Percentiles rank a stretch among this genome's conserved stretches.
Conservation (phyloP, 2,329 filamentous ascomycete species). For the Mariannaea elegans region DNA sequence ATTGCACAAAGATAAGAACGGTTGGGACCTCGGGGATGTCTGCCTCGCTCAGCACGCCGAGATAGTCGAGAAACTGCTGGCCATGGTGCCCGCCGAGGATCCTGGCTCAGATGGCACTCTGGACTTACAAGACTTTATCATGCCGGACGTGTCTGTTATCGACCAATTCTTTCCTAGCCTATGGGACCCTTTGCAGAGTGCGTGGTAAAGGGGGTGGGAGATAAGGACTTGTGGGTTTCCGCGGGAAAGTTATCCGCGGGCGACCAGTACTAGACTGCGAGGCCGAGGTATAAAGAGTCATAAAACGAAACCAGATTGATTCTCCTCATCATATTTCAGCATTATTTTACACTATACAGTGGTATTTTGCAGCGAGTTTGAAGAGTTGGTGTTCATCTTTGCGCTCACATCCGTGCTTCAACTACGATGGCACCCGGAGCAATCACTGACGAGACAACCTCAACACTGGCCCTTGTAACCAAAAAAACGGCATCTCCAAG, state of each 20-base stretch:
- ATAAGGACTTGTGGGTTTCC: constrained; percentile 2
- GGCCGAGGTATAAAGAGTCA: background rate
- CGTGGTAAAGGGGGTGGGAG: constrained; percentile 36
- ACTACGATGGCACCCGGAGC: constrained; percentile 37
- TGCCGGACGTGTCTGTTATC: constrained; percentile 45
- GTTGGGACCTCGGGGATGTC: constrained; percentile 61
- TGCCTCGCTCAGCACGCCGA: constrained; percentile 59
- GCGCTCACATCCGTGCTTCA: background rate
- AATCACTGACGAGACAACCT: constrained; percentile 13
- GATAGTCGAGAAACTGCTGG: constrained; percentile 54
- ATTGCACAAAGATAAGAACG: constrained; percentile 48
- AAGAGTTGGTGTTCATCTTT: background rate
- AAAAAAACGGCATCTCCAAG: constrained; percentile 24
- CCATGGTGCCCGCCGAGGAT: constrained; percentile 39
- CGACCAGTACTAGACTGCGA: no score
- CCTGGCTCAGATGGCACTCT: constrained; percentile 22
- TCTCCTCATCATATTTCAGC: no score
- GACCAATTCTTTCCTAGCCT: constrained; percentile 47
- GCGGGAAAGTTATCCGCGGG: no score
- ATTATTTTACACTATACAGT: no score
- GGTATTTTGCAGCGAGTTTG: background rate
- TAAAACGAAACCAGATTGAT: no score
- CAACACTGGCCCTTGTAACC: background rate
- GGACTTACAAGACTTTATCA: constrained; percentile 40
- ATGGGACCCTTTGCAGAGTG: constrained; percentile 49